Conservation (phyloP, 176 grass and related monocot genomes). For the Pharus latifolius region DNA sequence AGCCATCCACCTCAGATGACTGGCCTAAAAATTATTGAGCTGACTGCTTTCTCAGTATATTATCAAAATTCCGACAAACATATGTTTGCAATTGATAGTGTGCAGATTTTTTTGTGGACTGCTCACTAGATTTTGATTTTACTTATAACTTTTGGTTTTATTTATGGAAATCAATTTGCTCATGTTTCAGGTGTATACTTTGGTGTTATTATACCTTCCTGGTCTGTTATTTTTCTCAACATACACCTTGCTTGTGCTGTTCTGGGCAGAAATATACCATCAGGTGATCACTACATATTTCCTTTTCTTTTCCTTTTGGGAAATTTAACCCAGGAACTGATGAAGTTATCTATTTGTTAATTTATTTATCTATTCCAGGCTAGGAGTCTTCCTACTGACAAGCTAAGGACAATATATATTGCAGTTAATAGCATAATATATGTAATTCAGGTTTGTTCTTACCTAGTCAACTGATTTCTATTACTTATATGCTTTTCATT, state of each 20-base stretch:
- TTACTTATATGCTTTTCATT: not conserved
- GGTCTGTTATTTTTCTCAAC: slow-evolving; percentile 92
- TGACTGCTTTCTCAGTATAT: not conserved
- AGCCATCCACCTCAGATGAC: not conserved
- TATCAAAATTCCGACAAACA: not conserved
- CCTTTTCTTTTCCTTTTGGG: not conserved
- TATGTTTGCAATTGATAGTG: not conserved
- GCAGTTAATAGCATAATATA: slow-evolving; percentile 55
- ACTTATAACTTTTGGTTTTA: not conserved
- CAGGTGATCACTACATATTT: slow-evolving; percentile 39
- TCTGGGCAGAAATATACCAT: slow-evolving; percentile 98
- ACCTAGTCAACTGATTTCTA: not conserved
- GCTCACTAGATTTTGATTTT: not conserved
- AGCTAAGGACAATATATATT: slow-evolving; percentile 58
- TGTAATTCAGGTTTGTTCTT: slow-evolving; percentile 60
- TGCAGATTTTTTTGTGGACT: not conserved
- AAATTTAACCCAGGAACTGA: not conserved
- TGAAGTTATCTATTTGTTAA: not conserved
- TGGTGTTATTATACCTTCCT: slow-evolving; percentile 61
- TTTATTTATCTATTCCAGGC: slow-evolving; percentile 34
- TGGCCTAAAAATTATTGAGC: not conserved
- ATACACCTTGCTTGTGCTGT: slow-evolving; percentile 83
- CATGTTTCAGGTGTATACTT: slow-evolving; percentile 53
- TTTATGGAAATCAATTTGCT: not conserved
- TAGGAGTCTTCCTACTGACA: slow-evolving; percentile 63